Evolutionary conservation across 2,329 filamentous ascomycete genomes (phyloP), one percentile per base, ranked within the genome.

Genomic region (Diplodia scrobiculata): DNA sequence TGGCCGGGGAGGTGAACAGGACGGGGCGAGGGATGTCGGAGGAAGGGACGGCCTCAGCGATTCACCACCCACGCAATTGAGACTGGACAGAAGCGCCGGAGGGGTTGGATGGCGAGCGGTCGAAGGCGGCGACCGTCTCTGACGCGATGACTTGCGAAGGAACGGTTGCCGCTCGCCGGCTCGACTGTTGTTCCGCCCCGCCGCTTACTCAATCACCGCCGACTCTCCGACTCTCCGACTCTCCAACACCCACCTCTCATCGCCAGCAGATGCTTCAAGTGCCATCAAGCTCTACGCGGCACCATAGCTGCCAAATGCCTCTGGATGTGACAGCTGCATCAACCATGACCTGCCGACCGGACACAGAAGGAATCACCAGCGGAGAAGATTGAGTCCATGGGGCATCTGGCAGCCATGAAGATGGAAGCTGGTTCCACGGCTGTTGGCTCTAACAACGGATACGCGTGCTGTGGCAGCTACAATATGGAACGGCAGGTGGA

Each of bases 21-120:
- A 29, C 54, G 59, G 67, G 66, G 59, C 66, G 59, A 68, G 50
- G 59, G 58, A 63, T 36, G 53, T 66, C 54, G 66, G 62, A 65
- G 55, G 55, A 5, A 25, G 14, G 41, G 9, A 27, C 2, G 45
- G 51, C 36, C n/a, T 54, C 36, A n/a, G 55, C 59, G 36, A 66
- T 62, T 54, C 65, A 66, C 65, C 65, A 66, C 63, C 55, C 65
- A 66, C 60, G 38, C 17, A 34, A 55, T 47, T 36, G 63, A 36
- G 32, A 50, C 29, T 29, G 27, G 51, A 47, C 38, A 21, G 36
- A 27, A 14, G 50, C 13, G 63, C 25, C 50, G 14, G 38, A 29
- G 52, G 60, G n/a, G 45, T 65, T 38, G 27, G 63, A 47, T 34
- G 38, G 63, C 41, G 27, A 36, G 63, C 45, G 14, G 63, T 55